A percentile compares a stretch with the other conserved stretches of the same genome.
Evolutionary conservation across 2,329 filamentous ascomycete genomes (phyloP).

Genomic region (Pseudogymnoascus sp.): DNA sequence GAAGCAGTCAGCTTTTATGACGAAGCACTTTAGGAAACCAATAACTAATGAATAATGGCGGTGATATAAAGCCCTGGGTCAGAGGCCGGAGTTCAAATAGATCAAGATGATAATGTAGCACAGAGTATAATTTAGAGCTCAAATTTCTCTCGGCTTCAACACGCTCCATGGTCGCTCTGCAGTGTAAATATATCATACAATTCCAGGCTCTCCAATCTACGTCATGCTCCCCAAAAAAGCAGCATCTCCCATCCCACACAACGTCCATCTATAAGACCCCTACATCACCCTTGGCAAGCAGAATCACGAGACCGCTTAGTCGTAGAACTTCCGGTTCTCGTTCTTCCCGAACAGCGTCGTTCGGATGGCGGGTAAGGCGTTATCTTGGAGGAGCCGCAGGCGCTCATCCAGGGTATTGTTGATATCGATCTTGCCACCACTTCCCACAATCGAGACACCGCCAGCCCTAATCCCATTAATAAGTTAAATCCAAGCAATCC

Average conservation of each 20-base stretch:
- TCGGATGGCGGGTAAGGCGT: constrained; percentile 75
- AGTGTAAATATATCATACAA: constrained; percentile 8
- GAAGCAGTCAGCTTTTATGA: constrained; percentile 9
- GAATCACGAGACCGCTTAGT: constrained; percentile 44
- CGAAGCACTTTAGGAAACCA: constrained; percentile 22
- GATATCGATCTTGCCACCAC: constrained; percentile 89
- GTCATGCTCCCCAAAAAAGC: constrained; percentile 21
- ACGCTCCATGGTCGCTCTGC: constrained; percentile 7
- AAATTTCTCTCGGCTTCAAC: constrained; percentile 4
- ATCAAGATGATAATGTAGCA: not conserved
- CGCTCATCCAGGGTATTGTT: constrained; percentile 97
- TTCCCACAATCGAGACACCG: constrained; percentile 71
- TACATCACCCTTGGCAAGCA: not conserved
- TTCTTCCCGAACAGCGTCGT: constrained; percentile 89
- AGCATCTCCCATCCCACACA: not conserved
- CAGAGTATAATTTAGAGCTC: constrained; percentile 6
- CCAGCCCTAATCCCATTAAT: constrained; percentile 54
- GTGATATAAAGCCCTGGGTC: not conserved
- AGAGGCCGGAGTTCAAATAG: not conserved
- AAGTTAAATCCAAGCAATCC: not conserved
- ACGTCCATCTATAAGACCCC: not conserved
- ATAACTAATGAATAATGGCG: not conserved
- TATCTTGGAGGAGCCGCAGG: constrained; percentile 73
- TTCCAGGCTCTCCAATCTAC: constrained; percentile 27
- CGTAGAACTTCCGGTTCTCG: constrained; percentile 88